Percentiles rank a stretch among this genome's conserved stretches.
These are phyloP conservation scores for Elsinoe perseae DNA, from an alignment of 2,329 filamentous ascomycete genomes.

Conservation along the genomic window DNA sequence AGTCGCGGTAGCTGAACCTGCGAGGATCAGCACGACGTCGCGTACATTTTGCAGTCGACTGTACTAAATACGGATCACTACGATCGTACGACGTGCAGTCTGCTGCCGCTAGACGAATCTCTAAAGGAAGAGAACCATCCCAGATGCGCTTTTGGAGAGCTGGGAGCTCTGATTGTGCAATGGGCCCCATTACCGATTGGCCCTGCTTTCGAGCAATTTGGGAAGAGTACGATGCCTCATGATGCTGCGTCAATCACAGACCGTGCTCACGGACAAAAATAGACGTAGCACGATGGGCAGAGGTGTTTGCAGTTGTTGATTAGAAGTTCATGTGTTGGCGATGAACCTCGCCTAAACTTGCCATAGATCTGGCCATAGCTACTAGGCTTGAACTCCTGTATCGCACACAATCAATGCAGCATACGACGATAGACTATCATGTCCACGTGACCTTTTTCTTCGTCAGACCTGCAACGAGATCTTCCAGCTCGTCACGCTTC, in stretches of 20 bases:
- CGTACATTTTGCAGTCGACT: neutral
- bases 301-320: neutral
- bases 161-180: slow-evolving; percentile 13
- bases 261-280: neutral
- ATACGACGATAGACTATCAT: too few species aligned
- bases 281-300: neutral
- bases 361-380: too few species aligned
- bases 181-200: slow-evolving; percentile 16
- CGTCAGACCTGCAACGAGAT: slow-evolving; percentile 71
- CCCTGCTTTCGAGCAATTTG: neutral
- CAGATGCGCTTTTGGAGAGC: slow-evolving; percentile 47
- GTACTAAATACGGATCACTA: slow-evolving; percentile 53
- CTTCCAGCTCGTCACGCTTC: slow-evolving; percentile 71
- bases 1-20: slow-evolving; percentile 56
- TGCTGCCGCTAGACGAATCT: slow-evolving; percentile 50
- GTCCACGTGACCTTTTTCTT: slow-evolving; percentile 56
- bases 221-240: neutral
- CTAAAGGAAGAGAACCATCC: slow-evolving; percentile 52
- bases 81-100: slow-evolving; percentile 55
- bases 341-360: neutral
- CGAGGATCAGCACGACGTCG: neutral
- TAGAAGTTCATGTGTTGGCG: neutral
- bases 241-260: neutral
- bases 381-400: too few species aligned
- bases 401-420: too few species aligned